These are phyloP conservation scores for Tolypocladium tropicale DNA, from an alignment of 2,329 filamentous ascomycete species.

Conservation along the genomic window DNA sequence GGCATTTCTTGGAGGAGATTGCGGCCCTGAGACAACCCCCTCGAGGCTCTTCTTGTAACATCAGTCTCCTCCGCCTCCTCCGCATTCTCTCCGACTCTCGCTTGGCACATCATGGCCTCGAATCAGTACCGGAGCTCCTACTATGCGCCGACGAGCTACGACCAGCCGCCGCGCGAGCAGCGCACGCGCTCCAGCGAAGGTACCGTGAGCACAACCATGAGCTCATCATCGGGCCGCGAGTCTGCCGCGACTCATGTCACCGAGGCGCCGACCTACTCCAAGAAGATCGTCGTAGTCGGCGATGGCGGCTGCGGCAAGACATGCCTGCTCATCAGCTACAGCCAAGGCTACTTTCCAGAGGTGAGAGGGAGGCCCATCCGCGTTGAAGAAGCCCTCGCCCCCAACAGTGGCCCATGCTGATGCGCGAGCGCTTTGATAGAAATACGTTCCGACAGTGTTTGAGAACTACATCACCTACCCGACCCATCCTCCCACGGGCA, in stretches of 20 bases:
- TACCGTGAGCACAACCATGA: conserved; percentile 78
- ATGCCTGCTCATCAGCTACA: conserved; percentile 96
- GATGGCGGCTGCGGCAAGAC: conserved; percentile 99
- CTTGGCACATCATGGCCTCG: conserved; percentile 34
- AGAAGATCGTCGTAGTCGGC: conserved; percentile 98
- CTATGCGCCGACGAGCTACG: conserved; percentile 28
- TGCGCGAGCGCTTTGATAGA: conserved; percentile 42
- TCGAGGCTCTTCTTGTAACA: not conserved
- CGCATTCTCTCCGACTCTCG: not conserved
- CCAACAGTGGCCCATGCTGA: conserved; percentile 1
- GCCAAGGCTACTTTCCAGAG: conserved; percentile 97
- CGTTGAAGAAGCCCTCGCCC: not conserved
- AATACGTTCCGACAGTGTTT: conserved; percentile 99
- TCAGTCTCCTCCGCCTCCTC: not conserved
- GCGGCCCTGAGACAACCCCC: not conserved
- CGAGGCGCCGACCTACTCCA: conserved; percentile 86
- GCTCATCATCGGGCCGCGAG: conserved; percentile 63
- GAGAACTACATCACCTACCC: conserved; percentile 99
- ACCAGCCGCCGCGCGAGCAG: conserved; percentile 31
- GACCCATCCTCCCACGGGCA: conserved; percentile 75
- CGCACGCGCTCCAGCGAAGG: conserved; percentile 72
- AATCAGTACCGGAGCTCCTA: conserved; percentile 45
- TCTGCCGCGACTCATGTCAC: conserved; percentile 78
- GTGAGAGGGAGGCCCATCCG: conserved; percentile 37
- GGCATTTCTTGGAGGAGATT: conserved; percentile 6